These are phyloP conservation scores for Celoporthe dispersa DNA, from an alignment of 2,329 filamentous ascomycete genomes.

Conservation along the genomic window DNA sequence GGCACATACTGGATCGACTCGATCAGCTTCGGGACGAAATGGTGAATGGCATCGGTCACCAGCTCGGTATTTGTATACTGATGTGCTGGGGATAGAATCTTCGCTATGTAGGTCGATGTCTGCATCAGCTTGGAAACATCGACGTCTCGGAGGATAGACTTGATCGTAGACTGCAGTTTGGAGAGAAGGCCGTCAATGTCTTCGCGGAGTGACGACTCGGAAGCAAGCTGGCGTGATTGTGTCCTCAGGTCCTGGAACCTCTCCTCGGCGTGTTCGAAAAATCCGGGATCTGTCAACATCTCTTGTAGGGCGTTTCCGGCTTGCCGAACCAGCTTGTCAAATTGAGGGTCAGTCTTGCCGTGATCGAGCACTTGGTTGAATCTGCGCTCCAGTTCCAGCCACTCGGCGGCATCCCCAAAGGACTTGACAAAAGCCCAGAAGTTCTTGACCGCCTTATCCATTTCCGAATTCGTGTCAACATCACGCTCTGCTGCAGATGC, in stretches of 20 bases:
- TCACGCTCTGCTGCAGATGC: conserved; percentile 70
- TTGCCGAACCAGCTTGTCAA: conserved; percentile 76
- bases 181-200: conserved; percentile 75
- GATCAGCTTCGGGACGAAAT: conserved; percentile 79
- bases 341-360: conserved; percentile 77
- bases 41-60: conserved; percentile 74
- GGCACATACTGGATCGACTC: conserved; percentile 84
- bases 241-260: conserved; percentile 55
- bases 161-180: conserved; percentile 70
- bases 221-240: conserved; percentile 66
- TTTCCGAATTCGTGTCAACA: conserved; percentile 72
- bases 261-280: conserved; percentile 74
- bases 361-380: conserved; percentile 76
- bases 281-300: conserved; percentile 83
- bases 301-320: conserved; percentile 76
- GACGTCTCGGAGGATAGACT: conserved; percentile 71
- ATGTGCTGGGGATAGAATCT: conserved; percentile 70
- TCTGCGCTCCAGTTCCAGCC: conserved; percentile 72
- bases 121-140: conserved; percentile 72
- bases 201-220: conserved; percentile 68
- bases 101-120: conserved; percentile 69
- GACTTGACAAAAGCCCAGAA: conserved; percentile 81
- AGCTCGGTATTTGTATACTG: conserved; percentile 71
- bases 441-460: conserved; percentile 76
- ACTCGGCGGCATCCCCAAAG: conserved; percentile 75